Evolutionary conservation across 164 flowering plant genomes (phyloP).

Genomic region (Berberis vulgaris): DNA sequence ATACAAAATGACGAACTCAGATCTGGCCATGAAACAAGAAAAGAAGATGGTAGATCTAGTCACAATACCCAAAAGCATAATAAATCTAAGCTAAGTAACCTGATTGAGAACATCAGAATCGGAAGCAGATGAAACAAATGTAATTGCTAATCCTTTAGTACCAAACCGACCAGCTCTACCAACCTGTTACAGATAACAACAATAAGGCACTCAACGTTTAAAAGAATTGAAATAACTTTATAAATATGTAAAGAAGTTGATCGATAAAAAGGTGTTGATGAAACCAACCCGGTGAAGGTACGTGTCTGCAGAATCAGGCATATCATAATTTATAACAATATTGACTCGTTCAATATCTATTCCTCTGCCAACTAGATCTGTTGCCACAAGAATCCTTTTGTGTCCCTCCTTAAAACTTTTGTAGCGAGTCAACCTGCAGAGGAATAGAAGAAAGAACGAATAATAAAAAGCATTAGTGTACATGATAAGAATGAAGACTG

Average conservation of each 20-base stretch:
- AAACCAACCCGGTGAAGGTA: conserved; percentile 77
- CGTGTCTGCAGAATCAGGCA: conserved; percentile 99
- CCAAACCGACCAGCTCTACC: conserved; percentile 99
- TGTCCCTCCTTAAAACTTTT: conserved; percentile 94
- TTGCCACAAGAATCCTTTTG: conserved; percentile 91
- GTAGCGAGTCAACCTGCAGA: conserved; percentile 75
- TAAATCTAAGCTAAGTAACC: conserved; percentile 27
- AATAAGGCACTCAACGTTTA: not conserved
- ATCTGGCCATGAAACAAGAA: not conserved
- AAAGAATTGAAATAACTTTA: not conserved
- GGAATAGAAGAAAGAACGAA: no score
- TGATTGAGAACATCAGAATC: conserved; percentile 94
- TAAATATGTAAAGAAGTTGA: not conserved
- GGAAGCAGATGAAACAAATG: conserved; percentile 85
- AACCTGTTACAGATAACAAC: conserved; percentile 35
- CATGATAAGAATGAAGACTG: no score
- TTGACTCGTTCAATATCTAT: conserved; percentile 96
- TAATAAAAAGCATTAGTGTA: no score
- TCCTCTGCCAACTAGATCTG: conserved; percentile 97
- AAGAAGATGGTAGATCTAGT: not conserved
- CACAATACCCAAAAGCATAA: not conserved
- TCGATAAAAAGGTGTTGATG: not conserved
- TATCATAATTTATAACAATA: conserved; percentile 96
- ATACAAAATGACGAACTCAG: no score
- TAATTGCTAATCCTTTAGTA: conserved; percentile 94